phyloP scores from a whole-genome alignment of 352 stramenopile species.

The Phytophthora agathidicida region DNA sequence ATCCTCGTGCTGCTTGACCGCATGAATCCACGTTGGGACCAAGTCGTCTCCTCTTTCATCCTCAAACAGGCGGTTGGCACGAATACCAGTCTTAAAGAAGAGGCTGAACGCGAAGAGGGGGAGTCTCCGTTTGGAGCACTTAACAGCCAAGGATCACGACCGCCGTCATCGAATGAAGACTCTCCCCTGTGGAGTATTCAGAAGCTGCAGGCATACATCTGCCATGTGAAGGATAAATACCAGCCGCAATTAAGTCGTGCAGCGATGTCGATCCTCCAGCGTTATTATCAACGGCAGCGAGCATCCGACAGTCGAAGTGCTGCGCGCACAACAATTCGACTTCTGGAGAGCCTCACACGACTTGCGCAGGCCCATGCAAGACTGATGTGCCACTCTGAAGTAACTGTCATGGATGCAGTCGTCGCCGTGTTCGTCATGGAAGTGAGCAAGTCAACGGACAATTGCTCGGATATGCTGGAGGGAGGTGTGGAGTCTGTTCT shows the following conservation, averaged over 20 bases:
- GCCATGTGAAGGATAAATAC: slow-evolving; percentile 90
- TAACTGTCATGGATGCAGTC: slow-evolving; percentile 77
- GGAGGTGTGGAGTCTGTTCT: slow-evolving; percentile 67
- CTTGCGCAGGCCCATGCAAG: slow-evolving; percentile 92
- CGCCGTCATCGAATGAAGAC: slow-evolving; percentile 9
- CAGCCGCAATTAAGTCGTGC: slow-evolving; percentile 80
- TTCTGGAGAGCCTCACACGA: slow-evolving; percentile 95
- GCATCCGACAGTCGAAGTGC: slow-evolving; percentile 66
- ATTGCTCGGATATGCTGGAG: slow-evolving; percentile 57
- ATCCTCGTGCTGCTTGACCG: slow-evolving; percentile 96
- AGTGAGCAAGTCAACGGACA: slow-evolving; percentile 73
- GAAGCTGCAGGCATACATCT: slow-evolving; percentile 94
- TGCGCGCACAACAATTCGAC: slow-evolving; percentile 91
- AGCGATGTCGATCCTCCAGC: slow-evolving; percentile 89
- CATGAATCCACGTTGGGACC: slow-evolving; percentile 88
- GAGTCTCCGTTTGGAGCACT: slow-evolving; percentile 24
- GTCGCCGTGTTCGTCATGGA: slow-evolving; percentile 84
- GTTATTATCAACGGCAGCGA: slow-evolving; percentile 91
- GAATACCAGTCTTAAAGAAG: slow-evolving; percentile 35
- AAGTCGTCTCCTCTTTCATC: slow-evolving; percentile 95
- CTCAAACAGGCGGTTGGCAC: slow-evolving; percentile 83
- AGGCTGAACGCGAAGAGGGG: slow-evolving; percentile 22
- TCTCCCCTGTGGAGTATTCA: slow-evolving; percentile 80
- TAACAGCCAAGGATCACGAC: slow-evolving; percentile 1
- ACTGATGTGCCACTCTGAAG: slow-evolving; percentile 74